A percentile compares a stretch with the other conserved stretches of the same genome.
Evolutionary conservation across 495 filamentous ascomycete species (phyloP).

Genomic region (Aspergillus incahuasiensis): DNA sequence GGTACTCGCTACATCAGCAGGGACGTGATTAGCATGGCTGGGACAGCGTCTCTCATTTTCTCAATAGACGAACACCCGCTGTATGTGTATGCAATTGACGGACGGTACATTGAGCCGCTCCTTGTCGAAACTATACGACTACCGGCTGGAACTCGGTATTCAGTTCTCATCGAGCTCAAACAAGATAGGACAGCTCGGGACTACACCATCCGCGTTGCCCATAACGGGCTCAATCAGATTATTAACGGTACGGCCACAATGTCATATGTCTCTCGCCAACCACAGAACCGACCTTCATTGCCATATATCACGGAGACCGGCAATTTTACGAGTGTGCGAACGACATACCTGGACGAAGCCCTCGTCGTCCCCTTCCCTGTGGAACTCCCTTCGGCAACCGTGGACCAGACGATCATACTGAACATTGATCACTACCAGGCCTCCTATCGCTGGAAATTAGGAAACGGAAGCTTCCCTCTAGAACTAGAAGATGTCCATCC

Average conservation of each 20-base stretch:
- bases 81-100: slow-evolving; percentile 43
- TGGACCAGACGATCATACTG: slow-evolving; percentile 36
- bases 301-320: slow-evolving; percentile 43
- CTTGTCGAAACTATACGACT: slow-evolving; percentile 32
- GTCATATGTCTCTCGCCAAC: slow-evolving; percentile 17
- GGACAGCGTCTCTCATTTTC: slow-evolving; percentile 23
- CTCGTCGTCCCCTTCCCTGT: slow-evolving; percentile 40
- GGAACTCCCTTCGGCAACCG: slow-evolving; percentile 29
- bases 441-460: slow-evolving; percentile 46
- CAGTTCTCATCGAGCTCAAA: slow-evolving; percentile 36
- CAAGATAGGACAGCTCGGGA: slow-evolving; percentile 29
- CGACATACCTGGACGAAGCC: slow-evolving; percentile 37
- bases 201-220: slow-evolving; percentile 37
- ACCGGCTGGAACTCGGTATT: slow-evolving; percentile 34
- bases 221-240: slow-evolving; percentile 28
- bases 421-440: slow-evolving; percentile 33
- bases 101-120: slow-evolving; percentile 35
- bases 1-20: slow-evolving; percentile 27
- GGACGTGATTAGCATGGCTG: slow-evolving; percentile 32
- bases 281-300: slow-evolving; percentile 11
- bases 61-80: slow-evolving; percentile 42
- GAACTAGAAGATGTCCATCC: slow-evolving; percentile 33
- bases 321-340: slow-evolving; percentile 25
- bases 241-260: slow-evolving; percentile 32
- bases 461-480: slow-evolving; percentile 29